These are phyloP conservation scores for Aureobasidium melanogenum DNA, from an alignment of 2,329 filamentous ascomycete species.

Conservation along the genomic window DNA sequence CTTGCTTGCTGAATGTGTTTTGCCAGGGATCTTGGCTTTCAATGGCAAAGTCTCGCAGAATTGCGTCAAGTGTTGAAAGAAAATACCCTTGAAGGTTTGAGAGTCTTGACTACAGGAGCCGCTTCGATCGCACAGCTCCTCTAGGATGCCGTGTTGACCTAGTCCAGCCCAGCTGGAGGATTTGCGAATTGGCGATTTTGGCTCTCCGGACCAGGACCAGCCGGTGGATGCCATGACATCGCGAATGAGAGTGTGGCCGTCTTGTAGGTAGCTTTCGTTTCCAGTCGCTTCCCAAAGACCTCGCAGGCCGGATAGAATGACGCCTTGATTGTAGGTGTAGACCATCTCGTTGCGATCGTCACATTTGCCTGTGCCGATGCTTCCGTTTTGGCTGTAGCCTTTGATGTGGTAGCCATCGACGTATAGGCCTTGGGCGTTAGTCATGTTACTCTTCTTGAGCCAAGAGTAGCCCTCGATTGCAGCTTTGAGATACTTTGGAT, in stretches of 20 bases:
- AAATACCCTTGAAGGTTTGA: conserved; percentile 91
- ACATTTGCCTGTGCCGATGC: conserved; percentile 61
- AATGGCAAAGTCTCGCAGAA: conserved; percentile 62
- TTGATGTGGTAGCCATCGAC: conserved; percentile 82
- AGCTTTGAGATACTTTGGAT: conserved; percentile 62
- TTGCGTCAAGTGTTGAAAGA: conserved; percentile 75
- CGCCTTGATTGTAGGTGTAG: conserved; percentile 93
- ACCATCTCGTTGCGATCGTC: conserved; percentile 78
- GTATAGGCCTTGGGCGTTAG: conserved; percentile 64
- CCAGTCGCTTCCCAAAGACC: conserved; percentile 74
- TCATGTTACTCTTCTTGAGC: conserved; percentile 53
- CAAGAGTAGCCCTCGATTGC: conserved; percentile 59
- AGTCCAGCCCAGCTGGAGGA: conserved; percentile 57
- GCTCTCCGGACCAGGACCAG: conserved; percentile 43
- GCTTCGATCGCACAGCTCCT: conserved; percentile 69
- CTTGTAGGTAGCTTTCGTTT: conserved; percentile 59
- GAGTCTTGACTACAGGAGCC: conserved; percentile 71
- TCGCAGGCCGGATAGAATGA: conserved; percentile 71
- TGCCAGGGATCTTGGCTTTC: conserved; percentile 34
- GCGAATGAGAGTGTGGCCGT: conserved; percentile 69
- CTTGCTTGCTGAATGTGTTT: conserved; percentile 30
- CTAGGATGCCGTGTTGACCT: conserved; percentile 67
- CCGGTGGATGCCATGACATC: conserved; percentile 72
- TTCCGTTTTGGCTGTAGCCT: conserved; percentile 46
- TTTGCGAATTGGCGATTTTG: neutral